phyloP scores from a whole-genome alignment of 345 rosid species.

The Populus alba region DNA sequence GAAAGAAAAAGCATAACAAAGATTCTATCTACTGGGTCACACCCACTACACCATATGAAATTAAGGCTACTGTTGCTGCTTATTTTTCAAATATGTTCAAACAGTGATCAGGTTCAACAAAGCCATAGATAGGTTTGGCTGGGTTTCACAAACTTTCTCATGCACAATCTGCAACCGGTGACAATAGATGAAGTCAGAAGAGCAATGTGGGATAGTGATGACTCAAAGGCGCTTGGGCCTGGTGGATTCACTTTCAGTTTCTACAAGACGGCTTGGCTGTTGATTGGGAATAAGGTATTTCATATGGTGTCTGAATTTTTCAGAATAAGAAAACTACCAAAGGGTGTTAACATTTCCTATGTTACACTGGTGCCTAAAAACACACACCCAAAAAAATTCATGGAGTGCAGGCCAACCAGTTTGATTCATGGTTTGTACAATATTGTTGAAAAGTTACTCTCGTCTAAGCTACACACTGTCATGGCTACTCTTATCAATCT shows the following conservation, averaged over 20 bases:
- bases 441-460: not conserved
- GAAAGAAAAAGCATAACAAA: not conserved
- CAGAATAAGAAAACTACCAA: not conserved
- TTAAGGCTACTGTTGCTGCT: no score
- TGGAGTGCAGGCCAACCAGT: not conserved
- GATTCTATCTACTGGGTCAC: no score
- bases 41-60: no score
- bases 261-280: not conserved
- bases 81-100: no score
- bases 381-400: no score
- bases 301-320: not conserved
- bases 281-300: not conserved
- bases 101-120: no score
- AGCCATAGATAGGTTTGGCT: no score
- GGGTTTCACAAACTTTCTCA: not conserved
- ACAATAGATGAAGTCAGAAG: not conserved
- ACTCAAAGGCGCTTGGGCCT: not conserved
- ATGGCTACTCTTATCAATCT: not conserved
- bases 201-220: not conserved
- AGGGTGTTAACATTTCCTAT: no score
- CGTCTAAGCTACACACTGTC: not conserved
- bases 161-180: not conserved
- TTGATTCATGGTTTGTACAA: not conserved
- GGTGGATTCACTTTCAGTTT: not conserved
- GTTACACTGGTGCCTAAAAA: no score